Conservation (phyloP, 148 eudicot genomes). For the Simmondsia chinensis region DNA sequence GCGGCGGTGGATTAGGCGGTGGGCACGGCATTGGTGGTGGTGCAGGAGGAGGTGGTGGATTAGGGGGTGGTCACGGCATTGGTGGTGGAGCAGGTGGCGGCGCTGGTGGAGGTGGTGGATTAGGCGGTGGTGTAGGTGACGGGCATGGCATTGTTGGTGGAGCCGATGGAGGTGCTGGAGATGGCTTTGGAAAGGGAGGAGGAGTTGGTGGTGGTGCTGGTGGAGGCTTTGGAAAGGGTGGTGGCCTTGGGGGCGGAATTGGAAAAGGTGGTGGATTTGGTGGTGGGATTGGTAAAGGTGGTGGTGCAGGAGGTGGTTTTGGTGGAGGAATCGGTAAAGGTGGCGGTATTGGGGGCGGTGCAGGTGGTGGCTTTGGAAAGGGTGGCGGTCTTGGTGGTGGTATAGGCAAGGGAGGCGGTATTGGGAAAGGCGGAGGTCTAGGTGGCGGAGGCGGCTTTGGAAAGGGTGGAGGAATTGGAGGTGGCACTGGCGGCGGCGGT, state of each 20-base stretch:
- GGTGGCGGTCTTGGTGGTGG: constrained; percentile 7
- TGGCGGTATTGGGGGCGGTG: not conserved
- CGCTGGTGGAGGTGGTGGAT: constrained; percentile 9
- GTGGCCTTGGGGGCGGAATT: constrained; percentile 17
- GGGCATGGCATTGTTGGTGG: constrained; percentile 11
- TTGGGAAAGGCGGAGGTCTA: not conserved
- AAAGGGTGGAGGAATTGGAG: constrained; percentile 12
- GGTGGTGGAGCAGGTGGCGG: constrained; percentile 13
- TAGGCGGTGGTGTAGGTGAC: not conserved
- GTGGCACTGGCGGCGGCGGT: constrained; percentile 14
- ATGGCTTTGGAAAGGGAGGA: constrained; percentile 13
- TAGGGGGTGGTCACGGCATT: constrained; percentile 11
- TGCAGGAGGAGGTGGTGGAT: constrained; percentile 9
- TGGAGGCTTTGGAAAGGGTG: constrained; percentile 17
- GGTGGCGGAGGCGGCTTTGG: not conserved
- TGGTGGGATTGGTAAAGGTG: not conserved
- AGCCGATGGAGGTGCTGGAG: constrained; percentile 4
- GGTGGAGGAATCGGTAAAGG: not conserved
- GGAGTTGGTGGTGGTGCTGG: constrained; percentile 13
- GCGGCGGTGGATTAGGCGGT: constrained; percentile 8
- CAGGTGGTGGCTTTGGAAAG: not conserved
- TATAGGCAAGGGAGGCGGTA: not conserved
- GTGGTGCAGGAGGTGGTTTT: not conserved
- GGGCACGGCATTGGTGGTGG: constrained; percentile 6
- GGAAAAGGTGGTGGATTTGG: constrained; percentile 2